A percentile compares a stretch with the other conserved stretches of the same genome.
Conservation (phyloP, 495 filamentous ascomycete species). For the Neurospora hispaniola region DNA sequence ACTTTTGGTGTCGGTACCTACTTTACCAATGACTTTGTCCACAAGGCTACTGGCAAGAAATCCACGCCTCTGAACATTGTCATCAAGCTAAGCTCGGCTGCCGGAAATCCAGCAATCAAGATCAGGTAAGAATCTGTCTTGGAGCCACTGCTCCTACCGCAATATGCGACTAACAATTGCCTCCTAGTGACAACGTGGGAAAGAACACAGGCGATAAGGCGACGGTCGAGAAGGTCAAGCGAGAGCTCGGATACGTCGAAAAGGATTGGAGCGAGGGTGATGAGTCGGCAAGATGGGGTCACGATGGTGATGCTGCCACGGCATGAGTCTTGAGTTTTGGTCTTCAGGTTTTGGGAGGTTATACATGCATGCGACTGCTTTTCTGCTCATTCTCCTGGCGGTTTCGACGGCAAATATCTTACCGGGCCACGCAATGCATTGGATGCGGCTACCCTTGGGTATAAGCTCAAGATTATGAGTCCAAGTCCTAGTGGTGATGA, state of each 20-base stretch:
- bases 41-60: conserved; percentile 59
- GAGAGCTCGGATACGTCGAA: conserved; percentile 73
- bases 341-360: conserved; percentile 2
- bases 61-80: conserved; percentile 95
- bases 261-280: conserved; percentile 74
- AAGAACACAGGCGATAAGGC: conserved; percentile 87
- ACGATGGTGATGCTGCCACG: conserved; percentile 17
- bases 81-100: conserved; percentile 83
- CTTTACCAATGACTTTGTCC: conserved; percentile 84
- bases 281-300: conserved; percentile 72
- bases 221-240: conserved; percentile 75
- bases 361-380: not conserved
- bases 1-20: conserved; percentile 92
- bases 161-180: not conserved
- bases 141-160: not conserved
- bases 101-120: conserved; percentile 78
- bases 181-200: conserved; percentile 68
- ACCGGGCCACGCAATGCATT: not conserved
- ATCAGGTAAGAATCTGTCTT: conserved; percentile 43
- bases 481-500: no score
- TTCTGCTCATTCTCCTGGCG: not conserved
- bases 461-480: not conserved
- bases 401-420: not conserved
- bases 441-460: not conserved
- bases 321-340: not conserved